Base-by-base conservation (phyloP, 2,329 filamentous ascomycete genomes). In the Fusarium sp. region DNA sequence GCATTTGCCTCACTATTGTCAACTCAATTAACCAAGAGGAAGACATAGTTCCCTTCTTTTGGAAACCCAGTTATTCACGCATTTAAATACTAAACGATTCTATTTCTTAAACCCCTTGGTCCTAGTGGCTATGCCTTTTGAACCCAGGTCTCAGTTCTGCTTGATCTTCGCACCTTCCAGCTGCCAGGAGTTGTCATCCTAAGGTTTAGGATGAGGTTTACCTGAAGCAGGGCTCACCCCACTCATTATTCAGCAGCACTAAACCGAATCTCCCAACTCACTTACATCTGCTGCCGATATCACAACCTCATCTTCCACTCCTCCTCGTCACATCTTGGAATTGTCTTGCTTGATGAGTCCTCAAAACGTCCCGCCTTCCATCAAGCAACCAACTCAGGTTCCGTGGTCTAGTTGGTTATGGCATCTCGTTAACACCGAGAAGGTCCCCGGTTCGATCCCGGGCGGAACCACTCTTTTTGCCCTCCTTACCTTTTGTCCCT, bases 371-470 rank as follows among this genome's bases (percentile, higher is more conserved):
- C 6, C 5, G 0, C 1, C 1, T 2, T 9, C 11, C 13, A 54
- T 11, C 20, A 63, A 70, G 11, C 40, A 69, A 67, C 52, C 6
- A 25, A 9, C n/a, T 18, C 33, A 35, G 75, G 75, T 77, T 76
- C 56, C 71, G 73, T 77, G 75, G 75, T 76, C 75, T 77, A 77
- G 72, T 61, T 74, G 72, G 72, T 74, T 70, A 74, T 74, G 70
- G 67, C 71, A 74, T 74, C 70, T 74, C 71, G 71, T 64, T 74
- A 74, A 74, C 71, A 74, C 71, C 71, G 71, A 74, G 71, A 74
- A 74, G 71, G 71, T 74, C 71, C 70, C 69, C 71, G 71, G 71
- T 74, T 74, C 71, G 42, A 74, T 66, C 71, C 71, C 71, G 70
- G 70, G 71, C 71, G 70, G 70, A 74, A 74, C 71, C 71, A 73